Evolutionary conservation across 106 monocot species (phyloP), one percentile per base, ranked within the genome.

Genomic region (Dendrobium chrysotoxum): DNA sequence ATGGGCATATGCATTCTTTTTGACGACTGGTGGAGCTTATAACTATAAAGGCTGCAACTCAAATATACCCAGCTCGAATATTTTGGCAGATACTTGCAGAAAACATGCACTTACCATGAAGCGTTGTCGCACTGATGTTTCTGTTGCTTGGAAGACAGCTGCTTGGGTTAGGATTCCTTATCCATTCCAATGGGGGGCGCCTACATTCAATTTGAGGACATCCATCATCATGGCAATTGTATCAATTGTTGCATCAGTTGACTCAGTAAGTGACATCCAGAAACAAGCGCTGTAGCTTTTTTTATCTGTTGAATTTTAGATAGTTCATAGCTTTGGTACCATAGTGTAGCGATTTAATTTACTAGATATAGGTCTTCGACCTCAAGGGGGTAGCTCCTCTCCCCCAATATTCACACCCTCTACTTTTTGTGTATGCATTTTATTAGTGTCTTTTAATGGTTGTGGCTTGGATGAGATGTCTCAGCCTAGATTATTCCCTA

Each of bases 1-100:
- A 58, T 99, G 99, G 99, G 99, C 95, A 66, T 93, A 90, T 87
- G 93, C 95, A 66, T 99, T 99, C 91, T 99, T 99, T 86, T 78
- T 95, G 83, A 99, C 95, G 30, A 84, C 92, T 46, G 99, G 95
- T 64, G 99, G 99, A 30, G 99, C 95, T 50, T 99, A 93, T 65
- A 82, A 86, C 80, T 90, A 88, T 77, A 90, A 93, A 23, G 93
- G 88, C 15, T 99, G 99, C 87, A 95, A 46, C 81, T 79, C 90
- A 40, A 91, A 85, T 77, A 75, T 99, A 79, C 99, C 99, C 30
- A 95, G 86, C 58, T 99, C 99, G 68, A 99, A 95, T 78, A 90
- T 99, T 73, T 79, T 99, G 82, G 54, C 90, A 70, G 93, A 95
- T 85, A 57, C 82, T 65, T 99, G 99, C 83, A 87, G 88, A 82